Evolutionary conservation across 768 basidiomycete species (phyloP).

Genomic region (Amanita phalloides): DNA sequence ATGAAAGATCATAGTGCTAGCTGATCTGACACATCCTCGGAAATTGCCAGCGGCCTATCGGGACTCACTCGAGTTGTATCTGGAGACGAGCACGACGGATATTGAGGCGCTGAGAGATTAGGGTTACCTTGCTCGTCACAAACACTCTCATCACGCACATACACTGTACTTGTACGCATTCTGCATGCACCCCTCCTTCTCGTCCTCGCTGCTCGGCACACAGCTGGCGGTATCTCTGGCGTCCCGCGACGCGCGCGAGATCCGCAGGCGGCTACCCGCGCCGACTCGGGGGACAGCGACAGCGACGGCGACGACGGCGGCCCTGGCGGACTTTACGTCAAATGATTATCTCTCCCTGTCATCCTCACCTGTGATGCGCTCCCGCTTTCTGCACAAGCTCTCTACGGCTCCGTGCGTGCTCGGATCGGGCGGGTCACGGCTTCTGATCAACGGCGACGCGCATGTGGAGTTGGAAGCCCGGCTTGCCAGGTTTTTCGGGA

Average conservation of each 20-base stretch:
- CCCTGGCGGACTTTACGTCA: conserved; percentile 64
- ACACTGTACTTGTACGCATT: background rate
- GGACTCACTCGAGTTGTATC: conserved; percentile 49
- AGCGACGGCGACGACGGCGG: conserved; percentile 16
- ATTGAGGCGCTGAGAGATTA: conserved; percentile 62
- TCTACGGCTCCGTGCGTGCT: conserved; percentile 44
- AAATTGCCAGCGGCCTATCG: conserved; percentile 35
- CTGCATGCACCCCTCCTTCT: background rate
- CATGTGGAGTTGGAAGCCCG: conserved; percentile 68
- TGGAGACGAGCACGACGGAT: conserved; percentile 45
- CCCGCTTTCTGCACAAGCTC: conserved; percentile 47
- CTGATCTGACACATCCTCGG: background rate
- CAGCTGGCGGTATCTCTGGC: conserved; percentile 41
- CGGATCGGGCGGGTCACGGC: conserved; percentile 81
- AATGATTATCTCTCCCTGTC: conserved; percentile 91
- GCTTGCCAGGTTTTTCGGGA: conserved; percentile 50
- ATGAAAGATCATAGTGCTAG: background rate
- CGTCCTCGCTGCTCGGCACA: conserved; percentile 17
- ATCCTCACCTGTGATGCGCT: conserved; percentile 42
- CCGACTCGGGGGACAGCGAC: conserved; percentile 12
- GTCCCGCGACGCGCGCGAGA: conserved; percentile 56
- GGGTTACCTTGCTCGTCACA: background rate
- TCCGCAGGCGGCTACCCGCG: conserved; percentile 61
- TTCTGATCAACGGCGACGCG: conserved; percentile 66
- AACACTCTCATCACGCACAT: background rate